phyloP scores from a whole-genome alignment of 495 filamentous ascomycete species.

The Penicillium taxi region DNA sequence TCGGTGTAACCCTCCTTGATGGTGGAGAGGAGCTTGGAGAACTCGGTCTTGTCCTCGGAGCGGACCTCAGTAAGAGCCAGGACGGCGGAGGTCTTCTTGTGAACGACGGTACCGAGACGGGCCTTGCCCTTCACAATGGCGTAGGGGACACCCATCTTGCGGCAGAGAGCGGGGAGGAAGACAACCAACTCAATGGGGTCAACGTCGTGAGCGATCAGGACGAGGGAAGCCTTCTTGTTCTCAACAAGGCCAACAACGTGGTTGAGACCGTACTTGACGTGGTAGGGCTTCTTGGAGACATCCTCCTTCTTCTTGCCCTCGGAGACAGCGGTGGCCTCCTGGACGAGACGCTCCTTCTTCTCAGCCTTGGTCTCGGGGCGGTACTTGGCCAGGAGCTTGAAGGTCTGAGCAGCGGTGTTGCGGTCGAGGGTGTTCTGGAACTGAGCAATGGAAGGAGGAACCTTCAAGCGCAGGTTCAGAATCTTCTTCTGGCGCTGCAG shows the following conservation, averaged over 20 bases:
- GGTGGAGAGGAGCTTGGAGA: conserved; percentile 89
- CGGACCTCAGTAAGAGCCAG: conserved; percentile 94
- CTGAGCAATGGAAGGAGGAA: conserved; percentile 94
- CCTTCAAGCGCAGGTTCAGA: conserved; percentile 96
- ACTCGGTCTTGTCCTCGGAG: conserved; percentile 94
- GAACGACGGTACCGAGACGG: conserved; percentile 94
- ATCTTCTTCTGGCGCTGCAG: conserved; percentile 99
- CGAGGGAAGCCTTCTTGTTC: conserved; percentile 99
- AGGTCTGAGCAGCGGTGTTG: conserved; percentile 91
- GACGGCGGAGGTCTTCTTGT: conserved; percentile 99
- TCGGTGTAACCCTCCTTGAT: conserved; percentile 98
- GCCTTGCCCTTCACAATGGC: conserved; percentile 99
- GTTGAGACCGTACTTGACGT: conserved; percentile 99
- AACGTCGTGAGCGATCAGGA: conserved; percentile 98
- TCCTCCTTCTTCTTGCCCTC: conserved; percentile 99
- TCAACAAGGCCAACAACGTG: conserved; percentile 99
- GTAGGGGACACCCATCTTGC: conserved; percentile 99
- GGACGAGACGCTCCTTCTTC: conserved; percentile 98
- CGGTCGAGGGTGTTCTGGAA: conserved; percentile 97
- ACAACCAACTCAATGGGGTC: conserved; percentile 99
- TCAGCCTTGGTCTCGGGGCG: conserved; percentile 96
- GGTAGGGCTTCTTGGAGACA: conserved; percentile 98
- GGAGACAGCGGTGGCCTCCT: conserved; percentile 93
- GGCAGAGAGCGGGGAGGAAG: conserved; percentile 97
- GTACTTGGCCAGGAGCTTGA: conserved; percentile 99